Evolutionary conservation across 306 rosid genomes (phyloP), one percentile per base, ranked within the genome.

Genomic region (Prunus padus): DNA sequence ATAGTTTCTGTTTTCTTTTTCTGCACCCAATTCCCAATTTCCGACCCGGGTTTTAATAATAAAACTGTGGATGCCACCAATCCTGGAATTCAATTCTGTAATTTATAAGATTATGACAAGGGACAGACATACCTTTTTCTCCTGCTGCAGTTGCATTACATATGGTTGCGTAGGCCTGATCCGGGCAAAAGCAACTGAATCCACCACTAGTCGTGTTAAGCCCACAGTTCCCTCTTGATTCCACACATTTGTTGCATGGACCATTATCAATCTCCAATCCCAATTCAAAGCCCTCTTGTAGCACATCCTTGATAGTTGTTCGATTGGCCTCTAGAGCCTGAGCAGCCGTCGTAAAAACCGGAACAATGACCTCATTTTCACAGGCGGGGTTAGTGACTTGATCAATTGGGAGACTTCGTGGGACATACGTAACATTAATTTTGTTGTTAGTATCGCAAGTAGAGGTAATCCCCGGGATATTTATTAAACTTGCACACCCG

Each of bases 301-400:
- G 0, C 0, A 0, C 40, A 2, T 6, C 2, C 5, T 0, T 0
- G 14, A 72, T 5, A 22, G 0, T n/a, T 12, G 1, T 23, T n/a
- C 1, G 0, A 10, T 2, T 0, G 10, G 0, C 0, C 3, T 2
- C 54, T 1, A 72, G 4, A 1, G 23, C 25, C 0, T 0, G 3
- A 13, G 40, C n/a, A 8, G 76, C 54, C 0, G 4, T 0, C 0
- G 0, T 3, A 1, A 12, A 56, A 2, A 72, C 40, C 0, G 76
- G 66, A 23, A 72, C 25, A 19, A 14, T 55, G 22, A 72, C 66
- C 40, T 0, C 22, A 5, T 0, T 0, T 3, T 0, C 0, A 14
- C 75, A 71, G 1, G n/a, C n/a, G n/a, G n/a, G n/a, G n/a, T n/a
- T n/a, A n/a, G n/a, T n/a, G n/a, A 0, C 33, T 0, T 4, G 33